Base-by-base conservation (phyloP, 1,139 yeast genomes). In the Pichia sp. region DNA sequence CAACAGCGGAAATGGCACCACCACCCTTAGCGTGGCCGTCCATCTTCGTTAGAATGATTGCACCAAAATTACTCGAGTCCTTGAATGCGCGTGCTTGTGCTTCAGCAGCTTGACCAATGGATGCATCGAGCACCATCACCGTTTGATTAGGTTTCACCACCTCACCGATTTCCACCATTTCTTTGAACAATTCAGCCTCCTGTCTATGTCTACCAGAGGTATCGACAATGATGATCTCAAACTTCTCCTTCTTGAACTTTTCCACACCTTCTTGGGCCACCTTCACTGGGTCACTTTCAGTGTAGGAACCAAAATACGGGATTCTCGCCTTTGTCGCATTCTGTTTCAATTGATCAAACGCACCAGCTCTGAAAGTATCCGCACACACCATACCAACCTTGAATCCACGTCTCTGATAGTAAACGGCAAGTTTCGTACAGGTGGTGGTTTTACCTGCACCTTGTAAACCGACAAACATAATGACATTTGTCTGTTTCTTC, bases 11-110 rank as follows among this genome's bases (percentile, higher is more conserved):
- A 38, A 91, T 87, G 19, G 98, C 98, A 68, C 98, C 98, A 64
- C 98, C 98, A 58, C 98, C 98, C 62, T 84, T 91, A 27, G 98
- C 98, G 56, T 91, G 97, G 32, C 98, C 98, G 60, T 91, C 98
- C 94, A 91, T 81, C 60, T 91, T 91, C 21, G 98, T 91, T 56
- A 91, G 71, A 44, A 91, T 83, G 47, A 91, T 91, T 19, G 97
- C 88, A 53, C 98, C 98, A 55, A 91, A 91, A 54, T 91, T 78
- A 4, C 96, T 71, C 29, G 91, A 76, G 38, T 87, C 96, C 60
- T 91, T 91, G 65, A 91, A 91, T 2, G 98, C 98, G 52, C 72
- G 73, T 7, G 96, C 87, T 63, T 91, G 98, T 7, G 83, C 72
- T 63, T 91, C 96, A 1, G 98, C 98, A 6, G 97, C 96, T 63